Evolutionary conservation across 345 rosid genomes (phyloP).

Genomic region (Hibiscus mutabilis): DNA sequence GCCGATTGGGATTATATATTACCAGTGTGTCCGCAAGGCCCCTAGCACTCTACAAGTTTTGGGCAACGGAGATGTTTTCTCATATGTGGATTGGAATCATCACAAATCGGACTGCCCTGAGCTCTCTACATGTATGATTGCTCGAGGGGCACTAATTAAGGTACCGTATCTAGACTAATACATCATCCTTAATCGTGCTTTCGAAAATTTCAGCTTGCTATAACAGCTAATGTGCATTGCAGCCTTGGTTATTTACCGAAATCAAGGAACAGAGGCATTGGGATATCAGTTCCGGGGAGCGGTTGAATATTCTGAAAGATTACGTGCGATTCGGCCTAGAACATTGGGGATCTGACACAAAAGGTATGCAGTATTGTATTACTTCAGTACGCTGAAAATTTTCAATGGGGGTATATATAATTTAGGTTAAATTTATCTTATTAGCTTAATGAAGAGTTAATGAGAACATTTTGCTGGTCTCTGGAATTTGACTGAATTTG

Average conservation of each 20-base stretch:
- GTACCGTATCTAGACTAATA: conserved; percentile 20
- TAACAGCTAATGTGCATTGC: conserved; percentile 21
- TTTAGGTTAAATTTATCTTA: no score
- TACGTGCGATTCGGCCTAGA: conserved; percentile 71
- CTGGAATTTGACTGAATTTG: no score
- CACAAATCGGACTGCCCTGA: conserved; percentile 68
- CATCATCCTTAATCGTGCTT: neutral
- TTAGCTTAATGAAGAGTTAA: no score
- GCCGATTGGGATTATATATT: conserved; percentile 90
- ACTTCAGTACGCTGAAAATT: no score
- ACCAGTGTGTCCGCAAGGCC: conserved; percentile 61
- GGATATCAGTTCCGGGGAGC: conserved; percentile 84
- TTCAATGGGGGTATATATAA: no score
- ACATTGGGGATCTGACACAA: conserved; percentile 94
- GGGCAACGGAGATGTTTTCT: conserved; percentile 85
- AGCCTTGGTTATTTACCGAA: conserved; percentile 99
- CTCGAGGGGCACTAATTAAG: conserved; percentile 87
- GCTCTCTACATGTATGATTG: conserved; percentile 82
- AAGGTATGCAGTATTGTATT: conserved; percentile 42
- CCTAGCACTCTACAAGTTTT: conserved; percentile 56
- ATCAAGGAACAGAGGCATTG: conserved; percentile 92
- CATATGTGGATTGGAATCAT: conserved; percentile 75
- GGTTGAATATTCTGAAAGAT: conserved; percentile 76
- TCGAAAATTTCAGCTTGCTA: neutral
- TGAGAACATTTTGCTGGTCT: no score